Percentiles rank a stretch among this genome's conserved stretches.
These are phyloP conservation scores for Xylariaceae sp. DNA, from an alignment of 2,329 filamentous ascomycete genomes.

Conservation along the genomic window DNA sequence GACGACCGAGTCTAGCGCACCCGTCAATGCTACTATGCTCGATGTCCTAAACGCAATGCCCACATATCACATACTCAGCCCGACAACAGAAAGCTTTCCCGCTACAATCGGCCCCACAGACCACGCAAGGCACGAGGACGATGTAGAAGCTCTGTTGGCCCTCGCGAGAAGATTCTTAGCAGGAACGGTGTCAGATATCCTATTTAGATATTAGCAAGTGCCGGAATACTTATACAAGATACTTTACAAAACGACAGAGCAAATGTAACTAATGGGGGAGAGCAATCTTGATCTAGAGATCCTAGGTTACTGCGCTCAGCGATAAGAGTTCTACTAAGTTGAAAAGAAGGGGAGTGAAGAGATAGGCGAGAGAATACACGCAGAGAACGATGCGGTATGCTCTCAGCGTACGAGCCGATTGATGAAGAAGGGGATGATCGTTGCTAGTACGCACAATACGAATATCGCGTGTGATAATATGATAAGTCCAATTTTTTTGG, in stretches of 20 bases:
- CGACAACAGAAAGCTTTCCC: conserved; percentile 5
- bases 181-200: not conserved
- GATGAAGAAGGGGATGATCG: not conserved
- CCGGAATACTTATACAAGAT: not conserved
- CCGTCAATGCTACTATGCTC: too few species aligned
- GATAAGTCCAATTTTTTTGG: not conserved
- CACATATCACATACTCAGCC: too few species aligned
- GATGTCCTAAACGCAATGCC: too few species aligned
- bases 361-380: not conserved
- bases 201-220: not conserved
- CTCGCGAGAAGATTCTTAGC: not conserved
- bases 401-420: not conserved
- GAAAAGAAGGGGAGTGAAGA: not conserved
- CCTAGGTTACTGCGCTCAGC: not conserved
- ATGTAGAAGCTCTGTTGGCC: not conserved
- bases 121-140: conserved; percentile 1
- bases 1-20: too few species aligned
- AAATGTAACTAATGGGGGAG: too few species aligned
- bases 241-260: too few species aligned
- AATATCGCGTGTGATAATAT: conserved; percentile 3
- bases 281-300: not conserved
- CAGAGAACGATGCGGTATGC: conserved; percentile 1
- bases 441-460: not conserved
- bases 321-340: not conserved
- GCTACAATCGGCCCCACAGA: not conserved